These are phyloP conservation scores for Plasmodium berghei DNA, from an alignment of 169 alveolate genomes.

Conservation along the genomic window DNA sequence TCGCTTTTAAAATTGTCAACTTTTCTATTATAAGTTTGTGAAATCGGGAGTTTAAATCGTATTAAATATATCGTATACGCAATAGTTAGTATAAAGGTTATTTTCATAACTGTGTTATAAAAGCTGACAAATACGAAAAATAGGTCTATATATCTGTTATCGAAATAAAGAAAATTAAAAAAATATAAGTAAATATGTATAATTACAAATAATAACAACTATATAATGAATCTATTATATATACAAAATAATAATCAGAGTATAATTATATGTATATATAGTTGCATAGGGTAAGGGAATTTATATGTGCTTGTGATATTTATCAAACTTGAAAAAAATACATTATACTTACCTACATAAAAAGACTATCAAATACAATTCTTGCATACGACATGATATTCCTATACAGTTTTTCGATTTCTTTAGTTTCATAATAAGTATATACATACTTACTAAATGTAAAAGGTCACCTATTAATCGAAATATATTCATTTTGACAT, in stretches of 20 bases:
- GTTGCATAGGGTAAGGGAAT: too few relatives aligned
- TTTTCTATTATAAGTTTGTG: slow-evolving; percentile 93
- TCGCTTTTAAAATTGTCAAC: slow-evolving; percentile 95
- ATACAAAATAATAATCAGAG: too few relatives aligned
- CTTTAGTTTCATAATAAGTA: slow-evolving; percentile 93
- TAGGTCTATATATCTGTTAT: slow-evolving; percentile 87
- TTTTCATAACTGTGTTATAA: slow-evolving; percentile 95
- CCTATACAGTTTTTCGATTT: slow-evolving; percentile 95
- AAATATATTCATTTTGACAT: slow-evolving; percentile 93
- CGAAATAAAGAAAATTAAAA: neutral
- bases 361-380: slow-evolving; percentile 95
- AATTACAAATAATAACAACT: neutral
- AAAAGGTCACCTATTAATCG: slow-evolving; percentile 95
- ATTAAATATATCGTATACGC: slow-evolving; percentile 91
- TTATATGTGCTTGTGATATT: neutral
- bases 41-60: slow-evolving; percentile 88
- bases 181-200: neutral
- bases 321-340: neutral
- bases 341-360: slow-evolving; percentile 86
- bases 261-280: neutral
- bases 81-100: slow-evolving; percentile 90
- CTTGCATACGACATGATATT: slow-evolving; percentile 96
- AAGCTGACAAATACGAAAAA: slow-evolving; percentile 90
- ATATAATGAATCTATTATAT: neutral
- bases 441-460: slow-evolving; percentile 93